Evolutionary conservation across 1,284 basidiomycete genomes (phyloP), one percentile per base, ranked within the genome.

Genomic region (Athelia sp.): DNA sequence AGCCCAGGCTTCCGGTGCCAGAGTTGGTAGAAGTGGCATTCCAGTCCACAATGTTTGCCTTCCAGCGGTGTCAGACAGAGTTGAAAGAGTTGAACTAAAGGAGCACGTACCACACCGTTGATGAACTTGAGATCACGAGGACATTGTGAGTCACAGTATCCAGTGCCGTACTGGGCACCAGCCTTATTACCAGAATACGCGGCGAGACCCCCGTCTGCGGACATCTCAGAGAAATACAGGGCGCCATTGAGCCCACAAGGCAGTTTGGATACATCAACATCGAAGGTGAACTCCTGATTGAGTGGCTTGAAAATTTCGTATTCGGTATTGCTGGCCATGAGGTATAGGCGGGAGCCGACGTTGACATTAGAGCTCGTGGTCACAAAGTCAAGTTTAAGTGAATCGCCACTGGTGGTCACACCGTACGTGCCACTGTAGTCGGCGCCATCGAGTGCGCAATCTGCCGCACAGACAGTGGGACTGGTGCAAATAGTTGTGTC

Each of bases 101-200:
- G 42, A 53, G 43, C n/a, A 40, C 67, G 50, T 56, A 78, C 78
- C 67, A 67, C 58, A 52, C 78, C 78, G 60, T 74, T 71, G 58
- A 79, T 78, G 62, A 78, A 79, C 61, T 79, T n/a, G 62, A 79
- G 67, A 53, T 78, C 76, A 15, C 71, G 69, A 3, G 78, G 78
- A 68, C 79, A 81, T 59, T 81, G 78, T 9, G 78, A 71, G 60
- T 79, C 77, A 58, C 76, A 81, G 65, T 79, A 79, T 6, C 77
- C 76, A 44, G 77, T 79, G 50, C 78, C 78, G 62, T 76, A 79
- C 59, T 72, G 73, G 53, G 76, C 75, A 55, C 78, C 78, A 47
- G 77, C 78, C 68, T 73, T 78, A 72, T 82, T 82, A 58, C 56
- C 68, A 11, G 77, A 54, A 64, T 65, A 75, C 52, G 69, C 69